phyloP scores from a whole-genome alignment of 2,329 filamentous ascomycete genomes.

The Tolypocladium tropicale region DNA sequence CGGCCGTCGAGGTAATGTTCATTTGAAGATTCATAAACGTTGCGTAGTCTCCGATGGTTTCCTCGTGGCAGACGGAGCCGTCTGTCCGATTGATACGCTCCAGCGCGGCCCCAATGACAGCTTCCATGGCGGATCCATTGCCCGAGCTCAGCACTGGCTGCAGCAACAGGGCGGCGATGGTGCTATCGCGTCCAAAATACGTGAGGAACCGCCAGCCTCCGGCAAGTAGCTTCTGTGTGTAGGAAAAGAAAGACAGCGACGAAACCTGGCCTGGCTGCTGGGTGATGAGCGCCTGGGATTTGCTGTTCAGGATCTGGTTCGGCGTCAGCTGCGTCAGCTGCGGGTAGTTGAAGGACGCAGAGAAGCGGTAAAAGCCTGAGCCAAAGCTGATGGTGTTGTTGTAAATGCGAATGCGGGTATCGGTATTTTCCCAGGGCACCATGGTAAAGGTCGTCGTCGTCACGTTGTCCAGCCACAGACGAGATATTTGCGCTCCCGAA shows the following conservation, averaged over 20 bases:
- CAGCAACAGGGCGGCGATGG: constrained; percentile 49
- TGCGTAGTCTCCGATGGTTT: constrained; percentile 55
- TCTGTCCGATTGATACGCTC: constrained; percentile 51
- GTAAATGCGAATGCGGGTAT: constrained; percentile 24
- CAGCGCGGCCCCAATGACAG: constrained; percentile 48
- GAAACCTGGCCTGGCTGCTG: constrained; percentile 35
- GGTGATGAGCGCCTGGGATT: constrained; percentile 32
- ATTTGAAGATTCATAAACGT: constrained; percentile 47
- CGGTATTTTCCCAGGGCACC: constrained; percentile 18
- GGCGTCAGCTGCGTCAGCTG: constrained; percentile 45
- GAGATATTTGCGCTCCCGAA: constrained; percentile 36
- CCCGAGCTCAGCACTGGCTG: constrained; percentile 47
- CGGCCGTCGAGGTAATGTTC: constrained; percentile 39
- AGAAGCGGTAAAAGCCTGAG: constrained; percentile 45
- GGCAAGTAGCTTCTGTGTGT: constrained; percentile 50
- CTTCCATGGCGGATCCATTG: constrained; percentile 45
- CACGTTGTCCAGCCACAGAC: constrained; percentile 52
- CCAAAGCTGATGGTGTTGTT: constrained; percentile 35
- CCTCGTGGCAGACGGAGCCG: constrained; percentile 53
- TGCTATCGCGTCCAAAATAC: constrained; percentile 56
- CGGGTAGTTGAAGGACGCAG: constrained; percentile 51
- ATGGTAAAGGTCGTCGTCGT: constrained; percentile 46
- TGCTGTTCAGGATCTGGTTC: constrained; percentile 36
- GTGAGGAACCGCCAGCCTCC: constrained; percentile 58
- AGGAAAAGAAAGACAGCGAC: constrained; percentile 53